Evolutionary conservation across 805 yeast species (phyloP).

Genomic region (Candida pini): DNA sequence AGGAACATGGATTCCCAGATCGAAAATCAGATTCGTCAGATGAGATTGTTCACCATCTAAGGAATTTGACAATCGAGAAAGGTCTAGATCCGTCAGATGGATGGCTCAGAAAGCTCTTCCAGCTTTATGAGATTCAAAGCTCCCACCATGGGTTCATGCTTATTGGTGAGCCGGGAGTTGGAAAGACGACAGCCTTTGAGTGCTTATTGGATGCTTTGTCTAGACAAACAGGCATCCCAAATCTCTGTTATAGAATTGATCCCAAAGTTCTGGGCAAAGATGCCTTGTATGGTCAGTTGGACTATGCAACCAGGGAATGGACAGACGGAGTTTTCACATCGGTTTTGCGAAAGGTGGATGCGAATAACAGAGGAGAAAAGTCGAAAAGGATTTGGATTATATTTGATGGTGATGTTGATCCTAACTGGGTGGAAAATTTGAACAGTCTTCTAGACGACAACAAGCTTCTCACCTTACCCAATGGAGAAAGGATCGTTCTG

Average conservation of each 20-base stretch:
- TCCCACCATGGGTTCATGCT: constrained; percentile 76
- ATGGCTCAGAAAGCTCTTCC: constrained; percentile 54
- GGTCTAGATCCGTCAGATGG: constrained; percentile 31
- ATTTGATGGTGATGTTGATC: constrained; percentile 91
- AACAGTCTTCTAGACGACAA: constrained; percentile 92
- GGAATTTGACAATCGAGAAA: constrained; percentile 21
- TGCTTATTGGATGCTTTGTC: constrained; percentile 42
- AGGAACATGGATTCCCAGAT: constrained; percentile 22
- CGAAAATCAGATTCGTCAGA: constrained; percentile 7
- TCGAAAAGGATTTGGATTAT: constrained; percentile 64
- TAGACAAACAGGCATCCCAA: constrained; percentile 26
- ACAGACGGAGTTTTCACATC: constrained; percentile 78
- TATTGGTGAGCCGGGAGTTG: constrained; percentile 71
- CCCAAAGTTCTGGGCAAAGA: constrained; percentile 70
- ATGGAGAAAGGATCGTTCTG: constrained; percentile 75
- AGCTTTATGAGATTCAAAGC: constrained; percentile 54
- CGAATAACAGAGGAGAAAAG: constrained; percentile 54
- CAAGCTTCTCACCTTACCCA: constrained; percentile 72
- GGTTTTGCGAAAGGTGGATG: constrained; percentile 51
- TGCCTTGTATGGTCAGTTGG: constrained; percentile 63
- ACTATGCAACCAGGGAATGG: constrained; percentile 83
- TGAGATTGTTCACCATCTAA: constrained; percentile 24
- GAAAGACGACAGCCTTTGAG: constrained; percentile 57
- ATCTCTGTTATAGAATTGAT: constrained; percentile 48
- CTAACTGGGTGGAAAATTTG: constrained; percentile 86